Evolutionary conservation across 2,329 filamentous ascomycete species (phyloP).

Genomic region (Amauroascus verrucosus): DNA sequence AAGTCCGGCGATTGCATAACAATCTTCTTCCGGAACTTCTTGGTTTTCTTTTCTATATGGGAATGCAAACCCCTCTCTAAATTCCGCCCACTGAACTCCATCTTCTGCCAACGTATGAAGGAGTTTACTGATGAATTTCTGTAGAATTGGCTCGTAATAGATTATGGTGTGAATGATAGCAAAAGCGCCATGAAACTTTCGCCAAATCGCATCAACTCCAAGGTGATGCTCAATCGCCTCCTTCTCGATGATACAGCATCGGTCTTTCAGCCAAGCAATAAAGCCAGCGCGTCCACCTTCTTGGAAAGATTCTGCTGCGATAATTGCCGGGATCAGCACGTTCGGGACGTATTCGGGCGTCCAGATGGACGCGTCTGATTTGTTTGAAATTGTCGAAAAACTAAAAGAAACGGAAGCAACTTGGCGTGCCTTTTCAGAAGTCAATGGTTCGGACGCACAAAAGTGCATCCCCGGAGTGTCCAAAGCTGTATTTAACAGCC

Average conservation of each 20-base stretch:
- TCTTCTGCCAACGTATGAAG: slow-evolving; percentile 65
- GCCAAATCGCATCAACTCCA: slow-evolving; percentile 74
- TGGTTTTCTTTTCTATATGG: slow-evolving; percentile 56
- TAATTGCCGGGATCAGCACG: slow-evolving; percentile 48
- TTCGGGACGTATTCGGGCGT: slow-evolving; percentile 49
- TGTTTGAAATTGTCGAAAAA: slow-evolving; percentile 40
- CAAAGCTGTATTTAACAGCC: slow-evolving; percentile 62
- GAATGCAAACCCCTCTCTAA: slow-evolving; percentile 64
- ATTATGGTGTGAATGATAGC: slow-evolving; percentile 61
- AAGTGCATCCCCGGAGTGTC: slow-evolving; percentile 64
- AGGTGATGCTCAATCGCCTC: slow-evolving; percentile 73
- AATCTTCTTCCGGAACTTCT: slow-evolving; percentile 57
- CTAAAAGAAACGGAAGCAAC: slow-evolving; percentile 52
- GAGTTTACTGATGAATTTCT: slow-evolving; percentile 61
- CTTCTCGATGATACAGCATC: slow-evolving; percentile 59
- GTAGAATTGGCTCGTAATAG: slow-evolving; percentile 84
- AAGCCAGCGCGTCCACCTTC: slow-evolving; percentile 62
- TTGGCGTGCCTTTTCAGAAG: slow-evolving; percentile 44
- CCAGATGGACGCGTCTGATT: slow-evolving; percentile 52
- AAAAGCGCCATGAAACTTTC: slow-evolving; percentile 69
- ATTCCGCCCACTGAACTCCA: slow-evolving; percentile 73
- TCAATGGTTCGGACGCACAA: slow-evolving; percentile 47
- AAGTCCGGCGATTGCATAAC: slow-evolving; percentile 58
- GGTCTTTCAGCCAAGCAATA: slow-evolving; percentile 61
- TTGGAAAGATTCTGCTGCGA: slow-evolving; percentile 65